Evolutionary conservation across 192 early-diverging fungal species (phyloP).

Genomic region (Diversispora epigaea): DNA sequence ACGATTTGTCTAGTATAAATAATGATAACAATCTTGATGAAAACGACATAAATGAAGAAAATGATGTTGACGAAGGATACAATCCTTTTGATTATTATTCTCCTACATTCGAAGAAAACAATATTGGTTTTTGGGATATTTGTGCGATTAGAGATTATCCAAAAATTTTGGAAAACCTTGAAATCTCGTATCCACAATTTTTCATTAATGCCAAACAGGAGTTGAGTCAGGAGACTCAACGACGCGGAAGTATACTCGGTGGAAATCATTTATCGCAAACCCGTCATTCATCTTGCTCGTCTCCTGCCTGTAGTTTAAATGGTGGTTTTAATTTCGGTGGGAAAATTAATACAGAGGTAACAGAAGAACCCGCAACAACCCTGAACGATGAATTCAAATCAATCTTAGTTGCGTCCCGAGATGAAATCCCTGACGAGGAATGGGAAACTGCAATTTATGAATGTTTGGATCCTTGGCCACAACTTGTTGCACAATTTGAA

Average conservation of each 20-base stretch:
- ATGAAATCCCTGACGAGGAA: slow-evolving; percentile 33
- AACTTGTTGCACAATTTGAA: slow-evolving; percentile 39
- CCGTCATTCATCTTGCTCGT: background rate
- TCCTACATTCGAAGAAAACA: background rate
- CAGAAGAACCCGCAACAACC: background rate
- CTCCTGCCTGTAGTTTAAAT: too few species aligned
- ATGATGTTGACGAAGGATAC: slow-evolving; percentile 23
- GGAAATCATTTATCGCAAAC: background rate
- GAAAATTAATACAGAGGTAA: background rate
- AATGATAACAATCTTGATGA: slow-evolving; percentile 29
- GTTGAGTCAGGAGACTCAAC: background rate
- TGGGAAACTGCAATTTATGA: slow-evolving; percentile 41
- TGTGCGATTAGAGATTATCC: slow-evolving; percentile 36
- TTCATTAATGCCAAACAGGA: background rate
- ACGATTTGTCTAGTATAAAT: background rate
- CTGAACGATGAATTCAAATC: slow-evolving; percentile 30
- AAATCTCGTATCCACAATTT: background rate
- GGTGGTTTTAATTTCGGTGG: background rate
- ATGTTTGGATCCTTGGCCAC: slow-evolving; percentile 30
- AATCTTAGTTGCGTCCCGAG: slow-evolving; percentile 23
- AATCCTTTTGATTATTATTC: slow-evolving; percentile 20
- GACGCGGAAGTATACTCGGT: background rate
- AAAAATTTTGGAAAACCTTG: background rate
- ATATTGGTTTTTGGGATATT: slow-evolving; percentile 33
- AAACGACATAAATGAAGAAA: background rate